These are phyloP conservation scores for Cruciata laevipes DNA, from an alignment of 257 asterid genomes.

Conservation along the genomic window DNA sequence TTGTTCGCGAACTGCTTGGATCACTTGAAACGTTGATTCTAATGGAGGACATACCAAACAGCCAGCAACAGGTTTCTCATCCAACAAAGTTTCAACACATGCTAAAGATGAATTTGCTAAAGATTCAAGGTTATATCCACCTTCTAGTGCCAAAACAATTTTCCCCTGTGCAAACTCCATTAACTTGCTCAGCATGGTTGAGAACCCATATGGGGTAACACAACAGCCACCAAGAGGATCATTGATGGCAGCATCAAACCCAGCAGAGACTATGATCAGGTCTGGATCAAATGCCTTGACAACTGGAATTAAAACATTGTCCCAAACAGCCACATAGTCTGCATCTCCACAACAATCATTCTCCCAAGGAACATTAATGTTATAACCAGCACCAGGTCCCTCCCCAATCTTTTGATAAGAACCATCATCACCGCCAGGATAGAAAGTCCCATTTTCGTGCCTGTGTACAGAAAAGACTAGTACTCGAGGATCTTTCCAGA, in stretches of 20 bases:
- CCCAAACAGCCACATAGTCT: slow-evolving; percentile 96
- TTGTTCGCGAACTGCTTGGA: slow-evolving; percentile 58
- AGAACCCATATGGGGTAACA: slow-evolving; percentile 79
- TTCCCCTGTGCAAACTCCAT: slow-evolving; percentile 80
- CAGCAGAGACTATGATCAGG: slow-evolving; percentile 74
- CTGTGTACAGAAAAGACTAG: slow-evolving; percentile 96
- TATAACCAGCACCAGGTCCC: slow-evolving; percentile 79
- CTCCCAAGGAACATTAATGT: slow-evolving; percentile 96
- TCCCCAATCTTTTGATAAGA: slow-evolving; percentile 77
- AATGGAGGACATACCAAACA: slow-evolving; percentile 57
- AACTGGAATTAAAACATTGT: slow-evolving; percentile 74
- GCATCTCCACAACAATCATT: slow-evolving; percentile 77
- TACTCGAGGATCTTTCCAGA: slow-evolving; percentile 79
- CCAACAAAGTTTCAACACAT: slow-evolving; percentile 64
- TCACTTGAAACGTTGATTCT: slow-evolving; percentile 81
- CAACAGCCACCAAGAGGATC: slow-evolving; percentile 96
- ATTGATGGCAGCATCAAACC: slow-evolving; percentile 90
- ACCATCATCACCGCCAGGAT: slow-evolving; percentile 74
- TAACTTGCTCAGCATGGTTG: slow-evolving; percentile 81
- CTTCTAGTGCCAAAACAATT: slow-evolving; percentile 95
- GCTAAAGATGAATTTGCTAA: slow-evolving; percentile 68
- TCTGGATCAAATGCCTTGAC: slow-evolving; percentile 85
- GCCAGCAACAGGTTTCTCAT: slow-evolving; percentile 42
- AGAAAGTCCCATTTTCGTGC: slow-evolving; percentile 68
- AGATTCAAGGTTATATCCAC: slow-evolving; percentile 85